These are phyloP conservation scores for Cucurbita pepo DNA, from an alignment of 306 rosid genomes.

Conservation along the genomic window DNA sequence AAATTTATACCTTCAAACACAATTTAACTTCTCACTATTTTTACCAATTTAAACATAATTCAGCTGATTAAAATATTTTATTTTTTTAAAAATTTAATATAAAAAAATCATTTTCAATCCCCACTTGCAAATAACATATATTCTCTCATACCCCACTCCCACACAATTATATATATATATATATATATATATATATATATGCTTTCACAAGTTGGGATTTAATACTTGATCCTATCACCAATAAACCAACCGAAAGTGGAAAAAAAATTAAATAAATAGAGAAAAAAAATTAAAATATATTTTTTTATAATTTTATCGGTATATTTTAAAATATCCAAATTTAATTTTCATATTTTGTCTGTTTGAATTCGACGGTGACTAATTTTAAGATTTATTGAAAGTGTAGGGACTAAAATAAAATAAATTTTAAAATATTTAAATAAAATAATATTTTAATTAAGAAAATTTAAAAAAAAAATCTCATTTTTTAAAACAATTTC, in stretches of 20 bases:
- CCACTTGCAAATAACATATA: slow-evolving; percentile 1
- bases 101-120: neutral
- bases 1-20: too few species aligned
- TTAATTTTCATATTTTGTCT: too few species aligned
- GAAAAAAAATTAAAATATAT: neutral
- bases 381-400: too few species aligned
- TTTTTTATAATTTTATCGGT: too few species aligned
- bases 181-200: too few species aligned
- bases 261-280: too few species aligned
- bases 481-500: slow-evolving; percentile 8
- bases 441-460: neutral
- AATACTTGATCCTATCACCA: neutral
- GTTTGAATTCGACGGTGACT: too few species aligned
- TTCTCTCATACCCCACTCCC: slow-evolving; percentile 1
- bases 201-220: neutral
- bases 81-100: neutral
- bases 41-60: too few species aligned
- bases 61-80: neutral
- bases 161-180: neutral
- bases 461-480: neutral
- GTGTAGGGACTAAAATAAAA: too few species aligned
- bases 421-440: too few species aligned
- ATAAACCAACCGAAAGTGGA: neutral
- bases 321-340: neutral
- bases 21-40: too few species aligned